Evolutionary conservation across 768 basidiomycete species (phyloP), one percentile per base, ranked within the genome.

Genomic region (Phylloporus arenicola): DNA sequence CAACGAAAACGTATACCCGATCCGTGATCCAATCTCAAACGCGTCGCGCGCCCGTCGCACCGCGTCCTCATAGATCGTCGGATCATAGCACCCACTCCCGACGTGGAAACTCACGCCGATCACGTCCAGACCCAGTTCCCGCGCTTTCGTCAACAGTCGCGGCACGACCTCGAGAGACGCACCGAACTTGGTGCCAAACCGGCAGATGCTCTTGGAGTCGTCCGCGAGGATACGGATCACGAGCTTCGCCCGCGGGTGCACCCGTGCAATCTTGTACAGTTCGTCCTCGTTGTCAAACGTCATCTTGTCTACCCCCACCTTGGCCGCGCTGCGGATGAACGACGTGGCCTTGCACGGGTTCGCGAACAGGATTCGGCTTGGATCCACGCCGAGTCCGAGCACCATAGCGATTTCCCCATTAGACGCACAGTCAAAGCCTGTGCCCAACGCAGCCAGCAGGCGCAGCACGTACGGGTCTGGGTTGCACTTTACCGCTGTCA

Each of bases 241-340:
- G 42, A 96, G 81, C 69, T 90, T 84, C 9, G 96, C 94, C 29
- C 68, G 60, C 0, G 93, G 90, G 66, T 93, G 83, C 6, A 76
- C 71, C 30, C 86, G 84, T 16, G 88, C 82, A 53, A 98, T 82
- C 73, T 99, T 99, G 81, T 87, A 80, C 16, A 99, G 74, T 67
- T 99, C 96, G 71, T 99, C 96, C 35, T 81, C 80, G 70, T 98
- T 99, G 74, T 99, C 96, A 65, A 99, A 99, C 6, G 95, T 97
- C 95, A 97, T 96, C 72, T 79, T 83, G 64, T 91, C 79, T 46
- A 98, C 94, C 19, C 88, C 84, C 29, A 74, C 69, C 59, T 79
- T 82, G 37, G 84, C 83, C 14, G 96, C 89, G 59, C 82, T 80
- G 43, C 93, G 88, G 60, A 99, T 79, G 73, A 94, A 97, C 0